Conservation (phyloP, 495 filamentous ascomycete genomes). For the Massariosphaeria phaeospora region DNA sequence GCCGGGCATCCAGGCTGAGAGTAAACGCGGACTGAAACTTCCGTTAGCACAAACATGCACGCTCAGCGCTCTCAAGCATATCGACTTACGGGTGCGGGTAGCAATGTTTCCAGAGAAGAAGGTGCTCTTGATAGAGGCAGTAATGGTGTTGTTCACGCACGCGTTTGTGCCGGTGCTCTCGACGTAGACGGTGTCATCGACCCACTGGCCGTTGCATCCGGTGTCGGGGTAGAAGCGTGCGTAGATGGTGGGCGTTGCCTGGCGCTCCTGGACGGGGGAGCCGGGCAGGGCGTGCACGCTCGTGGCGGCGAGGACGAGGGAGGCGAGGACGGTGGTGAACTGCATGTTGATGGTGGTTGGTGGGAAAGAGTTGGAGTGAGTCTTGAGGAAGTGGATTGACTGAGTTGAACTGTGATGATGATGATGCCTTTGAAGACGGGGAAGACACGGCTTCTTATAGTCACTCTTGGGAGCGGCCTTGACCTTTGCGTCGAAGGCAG, state of each 20-base stretch:
- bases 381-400: neutral
- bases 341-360: conserved; percentile 3
- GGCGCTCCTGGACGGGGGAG: conserved; percentile 14
- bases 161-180: neutral
- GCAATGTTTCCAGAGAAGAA: conserved; percentile 6
- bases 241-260: conserved; percentile 16
- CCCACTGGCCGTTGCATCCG: conserved; percentile 5
- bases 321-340: conserved; percentile 7
- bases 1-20: neutral
- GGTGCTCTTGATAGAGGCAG: neutral
- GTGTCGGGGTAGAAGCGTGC: conserved; percentile 5
- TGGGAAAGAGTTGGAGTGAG: neutral
- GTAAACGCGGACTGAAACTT: conserved; percentile 3
- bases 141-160: conserved; percentile 1
- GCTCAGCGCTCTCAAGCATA: too few species aligned
- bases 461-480: neutral
- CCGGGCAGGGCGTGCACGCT: conserved; percentile 3
- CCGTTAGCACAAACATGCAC: too few species aligned
- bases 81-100: conserved; percentile 9
- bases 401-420: neutral
- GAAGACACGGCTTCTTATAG: neutral
- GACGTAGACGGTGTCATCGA: conserved; percentile 9
- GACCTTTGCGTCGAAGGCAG: neutral
- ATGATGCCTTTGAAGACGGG: neutral
- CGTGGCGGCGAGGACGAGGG: neutral